Base-by-base conservation (phyloP, 2,329 filamentous ascomycete species). In the Immersiporthe knoxdaviesiana region DNA sequence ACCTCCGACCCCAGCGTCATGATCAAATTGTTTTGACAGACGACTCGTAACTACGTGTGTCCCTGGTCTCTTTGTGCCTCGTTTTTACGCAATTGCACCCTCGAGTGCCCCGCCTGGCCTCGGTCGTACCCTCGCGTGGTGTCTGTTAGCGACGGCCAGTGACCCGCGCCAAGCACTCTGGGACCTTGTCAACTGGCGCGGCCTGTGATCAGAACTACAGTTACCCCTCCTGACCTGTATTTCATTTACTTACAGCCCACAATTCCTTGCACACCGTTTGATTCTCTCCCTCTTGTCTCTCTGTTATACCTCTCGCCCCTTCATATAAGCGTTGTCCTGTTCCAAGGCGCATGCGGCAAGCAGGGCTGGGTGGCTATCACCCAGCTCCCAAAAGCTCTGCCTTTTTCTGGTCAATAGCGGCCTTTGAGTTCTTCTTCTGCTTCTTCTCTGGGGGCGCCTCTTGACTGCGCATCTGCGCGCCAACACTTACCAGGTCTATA, bases 51-150 rank as follows among this genome's bases (percentile, higher is more conserved):
- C 52, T 8, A 56, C 52, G 27, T 56, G 64, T 39, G 37, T 50
- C 21, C 39, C 54, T 52, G 21, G 56, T 47, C 44, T 59, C n/a
- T 7, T 41, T 24, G 6, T 37, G 56, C 16, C 27, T 67, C 59
- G 37, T 54, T 59, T 58, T 54, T 71, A 60, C 63, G 67, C 69
- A 66, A 71, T 71, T 71, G 69, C 65, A 27, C 63, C 44, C 24
- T 54, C 50, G 39, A 37, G 52, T 64, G 63, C 63, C 59, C 69
- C 63, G 63, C 69, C 69, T 30, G 44, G 41, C 56, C 58, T 52
- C 64, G 67, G 63, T 67, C 47, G 67, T 69, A 68, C 35, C 21
- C 59, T 63, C 47, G 16, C 24, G 64, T 32, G 60, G 67, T 50
- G 44, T 63, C 60, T 56, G 41, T 65, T 64, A 60, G 64, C 68